Conservation (phyloP, 139 green algal genomes). For the Spirogloea muscicola region DNA sequence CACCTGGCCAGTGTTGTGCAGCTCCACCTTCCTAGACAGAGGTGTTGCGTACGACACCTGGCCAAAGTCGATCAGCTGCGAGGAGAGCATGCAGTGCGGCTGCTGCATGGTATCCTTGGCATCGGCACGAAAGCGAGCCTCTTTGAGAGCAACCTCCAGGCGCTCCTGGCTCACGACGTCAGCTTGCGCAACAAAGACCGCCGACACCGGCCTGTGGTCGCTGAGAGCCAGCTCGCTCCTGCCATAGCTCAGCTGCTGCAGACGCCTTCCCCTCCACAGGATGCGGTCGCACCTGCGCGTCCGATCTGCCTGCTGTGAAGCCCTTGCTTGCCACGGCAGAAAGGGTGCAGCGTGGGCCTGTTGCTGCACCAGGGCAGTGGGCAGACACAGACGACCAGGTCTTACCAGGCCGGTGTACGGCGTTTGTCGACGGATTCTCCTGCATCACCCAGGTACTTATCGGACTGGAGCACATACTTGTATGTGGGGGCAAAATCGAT, state of each 20-base stretch:
- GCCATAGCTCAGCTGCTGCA: conserved; percentile 17
- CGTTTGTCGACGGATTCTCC: conserved; percentile 39
- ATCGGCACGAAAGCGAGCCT: conserved; percentile 17
- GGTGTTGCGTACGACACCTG: conserved; percentile 14
- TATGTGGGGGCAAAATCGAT: conserved; percentile 88
- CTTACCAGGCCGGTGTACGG: conserved; percentile 26
- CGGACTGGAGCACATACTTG: conserved; percentile 78
- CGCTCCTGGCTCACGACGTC: conserved; percentile 10
- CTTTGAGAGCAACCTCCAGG: conserved; percentile 7
- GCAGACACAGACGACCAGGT: no score
- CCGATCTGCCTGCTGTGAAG: no score
- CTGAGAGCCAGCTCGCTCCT: conserved; percentile 1
- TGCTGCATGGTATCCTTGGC: background rate
- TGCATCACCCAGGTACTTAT: conserved; percentile 55
- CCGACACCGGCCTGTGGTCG: conserved; percentile 37
- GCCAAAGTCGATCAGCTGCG: conserved; percentile 26
- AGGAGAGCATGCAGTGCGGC: conserved; percentile 1
- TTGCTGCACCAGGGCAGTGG: no score
- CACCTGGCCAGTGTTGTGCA: conserved; percentile 19
- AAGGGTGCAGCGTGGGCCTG: no score
- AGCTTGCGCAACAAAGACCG: conserved; percentile 14
- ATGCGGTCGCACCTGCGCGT: conserved; percentile 25
- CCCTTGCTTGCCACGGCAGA: no score
- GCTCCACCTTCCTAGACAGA: background rate
- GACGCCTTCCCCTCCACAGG: conserved; percentile 8